Percentiles rank a stretch among this genome's conserved stretches.
Conservation (phyloP, 305 asterid species). For the Ilex paraguariensis region DNA sequence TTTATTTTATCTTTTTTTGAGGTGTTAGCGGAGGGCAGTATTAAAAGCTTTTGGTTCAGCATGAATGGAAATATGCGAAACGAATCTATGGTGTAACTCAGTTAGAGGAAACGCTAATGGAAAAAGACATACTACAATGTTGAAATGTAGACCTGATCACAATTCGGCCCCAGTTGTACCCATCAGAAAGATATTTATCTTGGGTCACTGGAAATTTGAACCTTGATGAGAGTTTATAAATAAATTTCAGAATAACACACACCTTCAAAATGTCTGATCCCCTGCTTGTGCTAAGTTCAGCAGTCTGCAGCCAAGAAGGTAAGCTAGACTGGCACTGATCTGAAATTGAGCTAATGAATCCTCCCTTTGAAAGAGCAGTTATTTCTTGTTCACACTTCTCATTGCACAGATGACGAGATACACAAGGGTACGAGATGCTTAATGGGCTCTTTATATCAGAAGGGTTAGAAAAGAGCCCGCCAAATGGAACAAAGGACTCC, state of each 20-base stretch:
- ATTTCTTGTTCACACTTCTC: constrained; percentile 71
- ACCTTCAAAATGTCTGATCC: constrained; percentile 43
- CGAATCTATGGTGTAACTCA: no score
- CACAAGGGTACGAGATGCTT: constrained; percentile 31
- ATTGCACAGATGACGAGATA: constrained; percentile 46
- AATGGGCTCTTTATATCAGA: constrained; percentile 39
- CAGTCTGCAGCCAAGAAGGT: constrained; percentile 51
- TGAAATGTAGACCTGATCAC: no score
- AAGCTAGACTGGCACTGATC: constrained; percentile 33
- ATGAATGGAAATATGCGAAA: no score
- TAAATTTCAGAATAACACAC: constrained; percentile 16
- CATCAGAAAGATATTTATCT: no score
- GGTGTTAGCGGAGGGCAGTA: no score
- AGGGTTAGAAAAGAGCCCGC: constrained; percentile 85
- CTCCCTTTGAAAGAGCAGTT: constrained; percentile 37
- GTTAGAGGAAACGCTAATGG: no score
- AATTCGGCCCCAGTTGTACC: no score
- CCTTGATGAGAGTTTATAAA: no score
- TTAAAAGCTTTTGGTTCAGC: no score
- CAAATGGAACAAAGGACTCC: constrained; percentile 97
- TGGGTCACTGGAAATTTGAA: no score
- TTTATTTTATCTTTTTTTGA: no score
- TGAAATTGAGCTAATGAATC: constrained; percentile 25
- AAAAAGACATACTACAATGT: no score
- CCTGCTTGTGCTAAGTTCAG: constrained; percentile 22